Conservation (phyloP, 257 asterid species). For the Solanum medicagineum region DNA sequence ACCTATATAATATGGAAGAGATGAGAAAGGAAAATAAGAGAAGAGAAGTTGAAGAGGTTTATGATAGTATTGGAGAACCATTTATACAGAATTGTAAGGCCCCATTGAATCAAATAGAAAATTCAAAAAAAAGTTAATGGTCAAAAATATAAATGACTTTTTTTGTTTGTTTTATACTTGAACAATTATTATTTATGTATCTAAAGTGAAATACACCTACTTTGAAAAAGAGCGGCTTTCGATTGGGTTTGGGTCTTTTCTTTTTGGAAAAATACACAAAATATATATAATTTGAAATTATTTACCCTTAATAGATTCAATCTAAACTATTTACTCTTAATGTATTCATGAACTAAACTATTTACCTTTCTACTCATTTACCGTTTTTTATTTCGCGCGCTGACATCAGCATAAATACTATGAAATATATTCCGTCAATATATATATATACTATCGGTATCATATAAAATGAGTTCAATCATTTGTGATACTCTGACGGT, state of each 20-base stretch:
- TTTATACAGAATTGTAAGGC: background rate
- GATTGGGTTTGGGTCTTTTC: background rate
- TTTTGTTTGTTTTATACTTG: background rate
- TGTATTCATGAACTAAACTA: too few relatives aligned
- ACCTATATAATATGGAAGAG: background rate
- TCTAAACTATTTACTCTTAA: too few relatives aligned
- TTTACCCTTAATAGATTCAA: too few relatives aligned
- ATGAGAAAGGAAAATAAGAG: background rate
- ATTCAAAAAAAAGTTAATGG: background rate
- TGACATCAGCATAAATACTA: too few relatives aligned
- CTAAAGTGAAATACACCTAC: background rate
- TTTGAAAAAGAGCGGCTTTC: background rate
- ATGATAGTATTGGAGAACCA: background rate
- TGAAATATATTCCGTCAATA: too few relatives aligned
- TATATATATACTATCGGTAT: too few relatives aligned
- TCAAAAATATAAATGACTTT: background rate
- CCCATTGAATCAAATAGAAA: background rate
- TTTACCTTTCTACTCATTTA: too few relatives aligned
- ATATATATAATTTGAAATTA: too few relatives aligned
- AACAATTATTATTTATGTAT: background rate
- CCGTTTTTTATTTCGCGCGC: too few relatives aligned
- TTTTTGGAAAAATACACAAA: background rate
- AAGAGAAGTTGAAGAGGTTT: background rate
- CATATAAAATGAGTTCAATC: too few relatives aligned
- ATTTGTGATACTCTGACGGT: too few relatives aligned